phyloP scores from a whole-genome alignment of 441 rosid genomes.

The Capsella rubella region DNA sequence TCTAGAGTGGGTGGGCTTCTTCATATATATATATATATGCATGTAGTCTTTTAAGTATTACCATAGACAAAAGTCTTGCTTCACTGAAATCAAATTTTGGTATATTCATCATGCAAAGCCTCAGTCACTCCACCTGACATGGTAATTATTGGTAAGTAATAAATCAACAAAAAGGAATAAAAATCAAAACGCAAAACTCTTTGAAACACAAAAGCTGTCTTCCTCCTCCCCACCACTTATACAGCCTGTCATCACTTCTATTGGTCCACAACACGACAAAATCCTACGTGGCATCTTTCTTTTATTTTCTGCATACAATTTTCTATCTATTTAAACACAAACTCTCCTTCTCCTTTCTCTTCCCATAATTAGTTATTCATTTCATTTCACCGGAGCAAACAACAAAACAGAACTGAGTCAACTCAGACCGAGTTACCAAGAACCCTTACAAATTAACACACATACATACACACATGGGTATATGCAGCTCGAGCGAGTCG shows the following conservation, averaged over 20 bases:
- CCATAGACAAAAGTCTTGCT: background rate
- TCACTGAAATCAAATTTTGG: background rate
- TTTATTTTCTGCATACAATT: background rate
- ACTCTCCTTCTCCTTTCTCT: background rate
- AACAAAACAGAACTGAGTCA: conserved; percentile 25
- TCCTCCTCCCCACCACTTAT: conserved; percentile 39
- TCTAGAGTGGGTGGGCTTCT: background rate
- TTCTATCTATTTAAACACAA: conserved; percentile 43
- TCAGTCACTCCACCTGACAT: conserved; percentile 35
- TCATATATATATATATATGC: too few relatives aligned
- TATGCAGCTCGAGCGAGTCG: conserved; percentile 73
- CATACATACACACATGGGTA: conserved; percentile 57
- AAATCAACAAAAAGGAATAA: background rate
- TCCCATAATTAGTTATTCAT: conserved; percentile 18
- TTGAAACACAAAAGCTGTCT: conserved; percentile 37
- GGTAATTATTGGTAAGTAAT: conserved; percentile 27
- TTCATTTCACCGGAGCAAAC: background rate
- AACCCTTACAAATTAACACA: background rate
- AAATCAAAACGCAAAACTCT: conserved; percentile 2
- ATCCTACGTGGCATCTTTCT: conserved; percentile 44
- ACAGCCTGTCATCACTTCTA: conserved; percentile 50
- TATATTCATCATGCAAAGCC: background rate
- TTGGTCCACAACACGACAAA: conserved; percentile 40
- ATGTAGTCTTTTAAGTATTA: too few relatives aligned
- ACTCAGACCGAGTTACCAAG: conserved; percentile 17